Conservation (phyloP, 495 filamentous ascomycete species). For the Sordaria brevicollis region DNA sequence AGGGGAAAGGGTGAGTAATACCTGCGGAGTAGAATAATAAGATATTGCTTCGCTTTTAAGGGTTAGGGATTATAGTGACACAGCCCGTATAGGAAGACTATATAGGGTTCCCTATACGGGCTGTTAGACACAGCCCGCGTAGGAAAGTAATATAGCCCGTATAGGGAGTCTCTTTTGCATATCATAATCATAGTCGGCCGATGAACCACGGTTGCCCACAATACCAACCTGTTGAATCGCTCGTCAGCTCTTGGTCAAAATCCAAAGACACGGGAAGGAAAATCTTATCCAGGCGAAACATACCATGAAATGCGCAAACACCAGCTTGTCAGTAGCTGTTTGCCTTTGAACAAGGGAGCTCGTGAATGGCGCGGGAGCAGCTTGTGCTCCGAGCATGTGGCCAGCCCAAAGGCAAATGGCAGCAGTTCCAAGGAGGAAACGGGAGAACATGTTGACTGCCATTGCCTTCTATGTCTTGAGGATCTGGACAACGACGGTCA, state of each 20-base stretch:
- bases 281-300: slow-evolving; percentile 2
- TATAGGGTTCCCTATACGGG: too few species aligned
- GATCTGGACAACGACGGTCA: neutral
- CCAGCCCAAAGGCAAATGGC: neutral
- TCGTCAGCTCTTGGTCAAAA: neutral
- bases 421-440: neutral
- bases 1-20: too few species aligned
- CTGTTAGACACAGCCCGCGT: too few species aligned
- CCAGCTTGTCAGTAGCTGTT: slow-evolving; percentile 18
- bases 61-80: too few species aligned
- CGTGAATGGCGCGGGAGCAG: slow-evolving; percentile 1
- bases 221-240: slow-evolving; percentile 40
- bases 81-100: too few species aligned
- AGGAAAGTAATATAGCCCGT: too few species aligned
- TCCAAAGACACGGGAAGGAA: neutral
- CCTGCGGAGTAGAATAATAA: too few species aligned
- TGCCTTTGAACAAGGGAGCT: neutral
- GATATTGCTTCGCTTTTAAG: too few species aligned
- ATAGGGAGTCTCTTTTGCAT: too few species aligned
- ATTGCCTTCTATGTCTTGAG: neutral
- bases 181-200: slow-evolving; percentile 45
- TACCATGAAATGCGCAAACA: slow-evolving; percentile 54
- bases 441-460: neutral
- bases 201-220: slow-evolving; percentile 34
- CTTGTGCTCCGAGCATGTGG: neutral